phyloP scores from a whole-genome alignment of 2,329 filamentous ascomycete genomes.

The Rhynchosporium secalis region DNA sequence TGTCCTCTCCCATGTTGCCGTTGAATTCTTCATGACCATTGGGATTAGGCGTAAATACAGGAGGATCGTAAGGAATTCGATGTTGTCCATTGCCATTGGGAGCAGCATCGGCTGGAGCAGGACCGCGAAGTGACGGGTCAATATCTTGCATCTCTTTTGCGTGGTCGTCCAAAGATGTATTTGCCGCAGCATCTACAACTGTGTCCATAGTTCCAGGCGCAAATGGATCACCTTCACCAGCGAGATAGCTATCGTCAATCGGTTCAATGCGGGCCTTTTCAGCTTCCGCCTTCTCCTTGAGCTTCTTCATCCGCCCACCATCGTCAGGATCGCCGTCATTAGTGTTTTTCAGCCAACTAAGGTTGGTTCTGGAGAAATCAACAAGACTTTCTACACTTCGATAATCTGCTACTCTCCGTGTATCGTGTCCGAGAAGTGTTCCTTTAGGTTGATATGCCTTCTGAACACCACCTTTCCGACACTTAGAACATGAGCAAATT shows the following conservation, averaged over 20 bases:
- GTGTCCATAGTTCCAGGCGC: constrained; percentile 11
- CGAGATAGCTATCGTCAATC: constrained; percentile 31
- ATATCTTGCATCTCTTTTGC: constrained; percentile 33
- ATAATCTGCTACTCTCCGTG: constrained; percentile 83
- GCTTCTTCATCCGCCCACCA: constrained; percentile 40
- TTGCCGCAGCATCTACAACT: constrained; percentile 4
- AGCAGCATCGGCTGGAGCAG: not conserved
- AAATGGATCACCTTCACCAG: constrained; percentile 22
- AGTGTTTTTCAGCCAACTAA: constrained; percentile 72
- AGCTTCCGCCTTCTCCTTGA: constrained; percentile 39
- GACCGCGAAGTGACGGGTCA: constrained; percentile 34
- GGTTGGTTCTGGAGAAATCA: constrained; percentile 86
- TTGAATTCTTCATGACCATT: constrained; percentile 17
- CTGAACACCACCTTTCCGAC: constrained; percentile 65
- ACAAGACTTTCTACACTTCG: constrained; percentile 88
- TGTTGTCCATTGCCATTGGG: constrained; percentile 19
- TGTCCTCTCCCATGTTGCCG: constrained; percentile 15
- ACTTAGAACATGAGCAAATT: constrained; percentile 84
- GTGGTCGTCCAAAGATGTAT: constrained; percentile 13
- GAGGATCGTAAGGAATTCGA: constrained; percentile 17
- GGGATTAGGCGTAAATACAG: constrained; percentile 3
- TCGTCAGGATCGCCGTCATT: constrained; percentile 50
- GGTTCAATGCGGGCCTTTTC: constrained; percentile 36
- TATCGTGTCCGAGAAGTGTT: constrained; percentile 88
- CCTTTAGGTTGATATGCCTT: constrained; percentile 82